These are phyloP conservation scores for Heliamphora pulchella DNA, from an alignment of 179 eudicot species.

Conservation along the genomic window DNA sequence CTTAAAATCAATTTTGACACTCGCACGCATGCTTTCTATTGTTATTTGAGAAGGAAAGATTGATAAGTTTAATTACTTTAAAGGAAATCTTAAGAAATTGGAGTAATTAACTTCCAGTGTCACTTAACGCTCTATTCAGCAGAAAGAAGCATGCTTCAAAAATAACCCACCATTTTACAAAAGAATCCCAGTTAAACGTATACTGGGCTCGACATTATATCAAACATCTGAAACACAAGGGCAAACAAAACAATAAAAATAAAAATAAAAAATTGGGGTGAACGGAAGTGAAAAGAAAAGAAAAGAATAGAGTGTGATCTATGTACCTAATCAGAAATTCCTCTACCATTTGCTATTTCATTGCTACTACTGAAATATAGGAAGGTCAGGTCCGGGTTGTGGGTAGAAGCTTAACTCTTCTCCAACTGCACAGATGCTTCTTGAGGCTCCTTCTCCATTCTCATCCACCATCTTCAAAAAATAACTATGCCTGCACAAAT, in stretches of 20 bases:
- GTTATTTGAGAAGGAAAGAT: not conserved
- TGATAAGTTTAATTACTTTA: not conserved
- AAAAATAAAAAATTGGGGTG: not conserved
- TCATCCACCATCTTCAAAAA: constrained; percentile 66
- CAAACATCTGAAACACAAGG: not conserved
- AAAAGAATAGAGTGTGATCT: not conserved
- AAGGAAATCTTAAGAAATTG: not conserved
- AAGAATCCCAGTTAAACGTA: not conserved
- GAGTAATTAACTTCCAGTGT: not conserved
- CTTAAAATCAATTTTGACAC: not conserved
- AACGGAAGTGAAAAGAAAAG: not conserved
- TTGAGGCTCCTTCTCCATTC: constrained; percentile 36
- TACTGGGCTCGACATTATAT: not conserved
- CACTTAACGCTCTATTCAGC: not conserved
- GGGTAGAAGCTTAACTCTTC: constrained; percentile 27
- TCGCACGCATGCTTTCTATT: not conserved
- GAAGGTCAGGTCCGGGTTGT: constrained; percentile 41
- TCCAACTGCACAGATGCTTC: constrained; percentile 24
- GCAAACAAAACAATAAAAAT: not conserved
- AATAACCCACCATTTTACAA: not conserved
- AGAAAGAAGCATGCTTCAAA: not conserved
- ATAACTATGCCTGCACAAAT: constrained; percentile 55
- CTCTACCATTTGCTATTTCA: not conserved
- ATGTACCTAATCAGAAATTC: constrained; percentile 1
- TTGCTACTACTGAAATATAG: constrained; percentile 40